Base-by-base conservation (phyloP, 2,329 filamentous ascomycete genomes). In the Pseudogymnoascus sp. region DNA sequence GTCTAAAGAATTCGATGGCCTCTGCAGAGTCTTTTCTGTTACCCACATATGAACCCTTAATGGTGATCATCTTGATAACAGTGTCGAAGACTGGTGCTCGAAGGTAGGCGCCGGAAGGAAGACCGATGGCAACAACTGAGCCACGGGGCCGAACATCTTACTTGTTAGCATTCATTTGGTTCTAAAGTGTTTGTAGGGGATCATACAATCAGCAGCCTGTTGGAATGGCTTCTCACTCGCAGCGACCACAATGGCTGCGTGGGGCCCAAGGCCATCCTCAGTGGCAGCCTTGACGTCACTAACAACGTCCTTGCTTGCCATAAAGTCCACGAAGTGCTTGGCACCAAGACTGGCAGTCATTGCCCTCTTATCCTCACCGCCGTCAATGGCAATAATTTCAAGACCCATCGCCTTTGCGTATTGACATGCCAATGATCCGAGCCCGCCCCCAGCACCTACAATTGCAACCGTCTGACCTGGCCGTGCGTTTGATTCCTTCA, bases 161-260 rank as follows among this genome's bases (percentile, higher is more conserved):
- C 23, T 49, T 49, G 43, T 49, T 49, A 49, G 43, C 43, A 40
- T 60, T 21, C 25, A 25, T 42, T 31, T n/a, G 49, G 36, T 21
- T 63, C 64, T 46, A 49, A 25, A 62, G 3, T 31, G 21, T 21
- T 43, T 43, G 63, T 37, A 63, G 59, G 59, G 28, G 23, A 18
- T 18, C 40, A 11, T n/a, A 36, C 62, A 46, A n/a, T 49, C 87
- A 59, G 90, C 87, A 46, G 93, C 93, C 80, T 97, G 93, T 79
- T 96, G 91, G 87, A 97, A 97, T 63, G 93, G 93, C 81, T 88
- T 91, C 83, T 97, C 93, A 70, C 82, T 84, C 62, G 91, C 92
- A 66, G 93, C 93, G 65, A 97, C 85, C 46, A 97, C 82, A 68
- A 97, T 82, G 66, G 93, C 92, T 42, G 91, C 93, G 71, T 96